These are phyloP conservation scores for Brassica hybrid DNA, from an alignment of 441 rosid genomes.

Conservation along the genomic window DNA sequence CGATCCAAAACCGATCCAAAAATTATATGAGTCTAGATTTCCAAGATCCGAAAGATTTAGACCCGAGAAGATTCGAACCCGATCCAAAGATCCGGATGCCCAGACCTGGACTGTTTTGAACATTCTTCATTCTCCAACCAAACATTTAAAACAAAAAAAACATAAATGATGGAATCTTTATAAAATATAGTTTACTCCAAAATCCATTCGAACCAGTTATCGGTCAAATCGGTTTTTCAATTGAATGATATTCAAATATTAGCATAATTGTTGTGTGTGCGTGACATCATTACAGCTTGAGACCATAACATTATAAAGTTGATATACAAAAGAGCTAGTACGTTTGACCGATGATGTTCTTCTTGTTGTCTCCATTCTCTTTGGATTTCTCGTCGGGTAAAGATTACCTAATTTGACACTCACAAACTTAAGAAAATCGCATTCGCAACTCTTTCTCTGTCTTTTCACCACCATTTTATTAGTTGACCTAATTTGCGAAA, in stretches of 20 bases:
- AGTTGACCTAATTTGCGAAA: constrained; percentile 33
- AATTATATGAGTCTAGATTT: too few species aligned
- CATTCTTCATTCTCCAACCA: too few species aligned
- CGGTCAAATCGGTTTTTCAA: too few species aligned
- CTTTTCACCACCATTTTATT: constrained; percentile 23
- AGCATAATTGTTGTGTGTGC: constrained; percentile 16
- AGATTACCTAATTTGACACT: constrained; percentile 36
- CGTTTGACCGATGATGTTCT: constrained; percentile 40
- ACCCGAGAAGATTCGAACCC: too few species aligned
- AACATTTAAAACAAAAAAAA: too few species aligned
- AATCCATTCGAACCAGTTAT: too few species aligned
- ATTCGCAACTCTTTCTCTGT: constrained; percentile 12
- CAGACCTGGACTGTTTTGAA: too few species aligned
- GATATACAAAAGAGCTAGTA: constrained; percentile 1
- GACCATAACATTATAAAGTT: constrained; percentile 23
- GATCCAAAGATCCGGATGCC: too few species aligned
- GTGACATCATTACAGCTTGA: constrained; percentile 38
- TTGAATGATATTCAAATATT: too few species aligned
- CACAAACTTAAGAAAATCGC: constrained; percentile 29
- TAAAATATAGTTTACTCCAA: background rate
- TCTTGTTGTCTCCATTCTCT: constrained; percentile 33
- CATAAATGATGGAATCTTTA: too few species aligned
- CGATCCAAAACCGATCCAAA: too few species aligned
- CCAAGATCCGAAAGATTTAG: too few species aligned
- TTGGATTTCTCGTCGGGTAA: constrained; percentile 39